A percentile compares a stretch with the other conserved stretches of the same genome.
phyloP scores from a whole-genome alignment of 1,284 basidiomycete genomes.

The Inonotus obliquus region DNA sequence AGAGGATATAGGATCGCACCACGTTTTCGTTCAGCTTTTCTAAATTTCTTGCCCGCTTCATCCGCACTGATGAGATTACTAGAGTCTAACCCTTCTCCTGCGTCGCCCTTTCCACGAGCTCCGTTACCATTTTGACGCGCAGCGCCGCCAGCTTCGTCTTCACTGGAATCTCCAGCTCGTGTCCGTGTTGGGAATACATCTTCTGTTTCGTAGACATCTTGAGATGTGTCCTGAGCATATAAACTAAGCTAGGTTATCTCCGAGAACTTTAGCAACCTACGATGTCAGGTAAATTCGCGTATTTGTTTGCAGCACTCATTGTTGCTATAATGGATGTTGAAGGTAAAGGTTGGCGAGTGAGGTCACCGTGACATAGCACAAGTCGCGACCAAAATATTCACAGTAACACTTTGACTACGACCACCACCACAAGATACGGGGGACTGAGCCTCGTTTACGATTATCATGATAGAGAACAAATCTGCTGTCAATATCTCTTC shows the following conservation, averaged over 20 bases:
- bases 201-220: slow-evolving; percentile 89
- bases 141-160: slow-evolving; percentile 50
- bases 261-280: slow-evolving; percentile 40
- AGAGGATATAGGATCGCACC: slow-evolving; percentile 28
- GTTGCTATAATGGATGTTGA: neutral
- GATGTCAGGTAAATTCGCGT: slow-evolving; percentile 86
- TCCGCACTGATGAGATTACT: slow-evolving; percentile 47
- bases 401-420: neutral
- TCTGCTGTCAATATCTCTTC: neutral
- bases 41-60: slow-evolving; percentile 62
- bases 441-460: neutral
- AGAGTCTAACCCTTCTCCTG: slow-evolving; percentile 46
- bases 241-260: slow-evolving; percentile 4
- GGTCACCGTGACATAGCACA: neutral
- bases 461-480: neutral
- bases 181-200: slow-evolving; percentile 58
- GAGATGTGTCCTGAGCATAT: slow-evolving; percentile 73
- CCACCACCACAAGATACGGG: neutral
- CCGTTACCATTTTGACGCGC: slow-evolving; percentile 30
- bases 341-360: neutral
- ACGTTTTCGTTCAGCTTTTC: slow-evolving; percentile 61
- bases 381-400: neutral
- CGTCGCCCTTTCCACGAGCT: slow-evolving; percentile 31
- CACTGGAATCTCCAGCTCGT: slow-evolving; percentile 55
- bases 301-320: slow-evolving; percentile 73